Base-by-base conservation (phyloP, 768 basidiomycete genomes). In the Hygrophoropsis aurantiaca region DNA sequence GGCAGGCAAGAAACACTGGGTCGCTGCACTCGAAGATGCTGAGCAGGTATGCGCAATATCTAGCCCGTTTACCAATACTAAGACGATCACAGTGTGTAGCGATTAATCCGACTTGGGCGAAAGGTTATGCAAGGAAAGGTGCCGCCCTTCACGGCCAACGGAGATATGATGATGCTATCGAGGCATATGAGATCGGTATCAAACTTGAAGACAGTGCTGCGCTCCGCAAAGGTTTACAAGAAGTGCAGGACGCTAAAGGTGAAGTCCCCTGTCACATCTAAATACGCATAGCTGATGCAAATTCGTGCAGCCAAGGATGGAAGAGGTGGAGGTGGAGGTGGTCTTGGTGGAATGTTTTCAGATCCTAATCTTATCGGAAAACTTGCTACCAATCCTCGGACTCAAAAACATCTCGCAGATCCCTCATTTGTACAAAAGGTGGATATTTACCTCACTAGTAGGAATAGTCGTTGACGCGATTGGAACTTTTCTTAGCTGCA, bases 51-150 rank as follows among this genome's bases (percentile, higher is more conserved):
- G 32, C 20, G 26, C 47, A 27, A n/a, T 38, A 25, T 45, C 32
- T 34, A 7, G 25, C 13, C 37, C 42, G 43, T 45, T 30, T 56
- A 52, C 11, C 36, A 19, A 26, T 20, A 36, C 18, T 53, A 19
- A 27, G 32, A 18, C 25, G 40, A 43, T 35, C 45, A 27, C 54
- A 94, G 91, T 91, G 89, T 51, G 77, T 94, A 61, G 78, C 79
- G 58, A 72, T 87, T 48, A 90, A 86, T 56, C 82, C 90, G 4
- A 71, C 78, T 1, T 97, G 94, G 89, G 73, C 85, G 21, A 97
- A 97, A 64, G 93, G 94, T 5, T 92, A 86, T 70, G 87, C 85
- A 13, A 81, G 94, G 47, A 93, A 93, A 62, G 94, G 94, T 38
- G 94, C 94, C 40, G 94, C 94, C 21, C 69, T 97, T 50, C 94